A percentile compares a stretch with the other conserved stretches of the same genome.
These are phyloP conservation scores for Eutrema salsugineum DNA, from an alignment of 441 rosid species.

Conservation along the genomic window DNA sequence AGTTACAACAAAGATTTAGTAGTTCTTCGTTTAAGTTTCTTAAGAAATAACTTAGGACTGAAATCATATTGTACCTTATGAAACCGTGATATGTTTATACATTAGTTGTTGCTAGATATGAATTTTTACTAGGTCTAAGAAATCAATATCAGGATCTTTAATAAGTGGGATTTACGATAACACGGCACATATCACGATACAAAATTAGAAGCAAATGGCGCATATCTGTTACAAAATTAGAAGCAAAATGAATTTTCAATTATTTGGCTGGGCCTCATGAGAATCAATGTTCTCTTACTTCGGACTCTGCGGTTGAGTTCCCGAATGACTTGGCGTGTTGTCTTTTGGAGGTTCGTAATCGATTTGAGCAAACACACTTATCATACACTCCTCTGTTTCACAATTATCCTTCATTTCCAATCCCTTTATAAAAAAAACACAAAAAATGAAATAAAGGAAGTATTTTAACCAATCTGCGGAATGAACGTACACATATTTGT, in stretches of 20 bases:
- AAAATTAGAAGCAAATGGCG: background rate
- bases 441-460: background rate
- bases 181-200: background rate
- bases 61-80: background rate
- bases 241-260: background rate
- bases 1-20: background rate
- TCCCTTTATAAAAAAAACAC: background rate
- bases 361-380: background rate
- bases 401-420: background rate
- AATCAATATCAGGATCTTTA: background rate
- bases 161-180: background rate
- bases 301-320: background rate
- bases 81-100: background rate
- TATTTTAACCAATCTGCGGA: background rate
- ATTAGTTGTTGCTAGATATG: background rate
- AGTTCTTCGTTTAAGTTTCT: background rate
- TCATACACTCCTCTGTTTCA: background rate
- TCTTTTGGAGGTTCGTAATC: background rate
- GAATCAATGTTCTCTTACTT: background rate
- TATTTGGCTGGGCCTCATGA: background rate
- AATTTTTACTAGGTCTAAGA: background rate
- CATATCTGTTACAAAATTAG: background rate
- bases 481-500: background rate
- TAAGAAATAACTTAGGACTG: background rate
- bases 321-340: background rate